Conservation (phyloP, 2,329 filamentous ascomycete genomes). For the Cladosporium sp. region DNA sequence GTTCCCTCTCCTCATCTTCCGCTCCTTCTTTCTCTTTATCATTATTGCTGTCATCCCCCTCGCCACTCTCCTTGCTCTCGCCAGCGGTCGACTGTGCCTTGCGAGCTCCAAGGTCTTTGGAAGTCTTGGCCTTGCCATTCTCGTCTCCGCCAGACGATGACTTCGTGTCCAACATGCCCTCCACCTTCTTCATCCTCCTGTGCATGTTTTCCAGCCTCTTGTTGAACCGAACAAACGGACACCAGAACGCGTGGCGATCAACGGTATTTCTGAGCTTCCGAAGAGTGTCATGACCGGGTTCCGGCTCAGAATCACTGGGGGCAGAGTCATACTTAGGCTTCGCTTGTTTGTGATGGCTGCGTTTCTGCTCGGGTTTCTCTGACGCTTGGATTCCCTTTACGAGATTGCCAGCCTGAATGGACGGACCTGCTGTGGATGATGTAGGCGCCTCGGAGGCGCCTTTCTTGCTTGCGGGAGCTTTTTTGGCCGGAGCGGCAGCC, state of each 20-base stretch:
- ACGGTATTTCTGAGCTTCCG: background rate
- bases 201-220: background rate
- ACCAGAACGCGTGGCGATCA: constrained; percentile 1
- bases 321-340: background rate
- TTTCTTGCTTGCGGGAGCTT: background rate
- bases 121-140: too few relatives aligned
- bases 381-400: background rate
- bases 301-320: background rate
- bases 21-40: too few relatives aligned
- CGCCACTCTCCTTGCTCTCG: too few relatives aligned
- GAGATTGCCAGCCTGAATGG: background rate
- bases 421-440: background rate
- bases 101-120: too few relatives aligned
- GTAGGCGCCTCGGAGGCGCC: background rate
- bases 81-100: too few relatives aligned
- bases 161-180: too few relatives aligned
- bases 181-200: background rate
- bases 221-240: constrained; percentile 1
- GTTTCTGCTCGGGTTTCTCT: background rate
- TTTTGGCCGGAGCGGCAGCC: background rate
- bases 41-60: too few relatives aligned
- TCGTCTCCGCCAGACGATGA: too few relatives aligned
- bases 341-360: background rate
- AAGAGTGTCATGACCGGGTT: background rate
- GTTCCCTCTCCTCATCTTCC: too few relatives aligned